A percentile compares a stretch with the other conserved stretches of the same genome.
Evolutionary conservation across 352 stramenopile species (phyloP).

Genomic region (Globisporangium spiculum): DNA sequence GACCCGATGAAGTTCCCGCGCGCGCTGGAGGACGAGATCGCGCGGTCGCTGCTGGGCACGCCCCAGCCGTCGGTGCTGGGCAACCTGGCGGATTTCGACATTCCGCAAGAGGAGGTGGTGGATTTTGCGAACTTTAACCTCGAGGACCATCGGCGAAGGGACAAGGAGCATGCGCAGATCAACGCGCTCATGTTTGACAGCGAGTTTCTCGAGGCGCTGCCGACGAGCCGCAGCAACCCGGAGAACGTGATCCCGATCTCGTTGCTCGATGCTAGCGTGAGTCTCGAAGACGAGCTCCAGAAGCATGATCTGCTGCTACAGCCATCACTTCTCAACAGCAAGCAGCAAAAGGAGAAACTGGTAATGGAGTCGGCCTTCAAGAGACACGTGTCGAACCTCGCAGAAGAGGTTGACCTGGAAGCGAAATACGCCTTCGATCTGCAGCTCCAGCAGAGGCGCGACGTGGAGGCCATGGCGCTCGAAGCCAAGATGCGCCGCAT

Average conservation of each 20-base stretch:
- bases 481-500: conserved; percentile 44
- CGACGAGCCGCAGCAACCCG: conserved; percentile 44
- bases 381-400: conserved; percentile 47
- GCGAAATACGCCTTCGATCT: conserved; percentile 53
- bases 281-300: conserved; percentile 55
- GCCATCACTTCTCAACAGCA: conserved; percentile 27
- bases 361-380: conserved; percentile 66
- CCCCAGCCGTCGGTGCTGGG: conserved; percentile 38
- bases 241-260: conserved; percentile 44
- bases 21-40: conserved; percentile 51
- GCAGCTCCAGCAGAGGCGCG: conserved; percentile 52
- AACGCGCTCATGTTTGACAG: conserved; percentile 28
- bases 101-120: conserved; percentile 35
- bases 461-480: conserved; percentile 48
- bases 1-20: conserved; percentile 61
- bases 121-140: conserved; percentile 26
- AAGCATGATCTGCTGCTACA: conserved; percentile 35
- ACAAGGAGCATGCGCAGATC: conserved; percentile 17
- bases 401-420: conserved; percentile 53
- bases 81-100: conserved; percentile 61
- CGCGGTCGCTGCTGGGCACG: conserved; percentile 52
- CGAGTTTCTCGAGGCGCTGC: conserved; percentile 37
- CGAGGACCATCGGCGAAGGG: conserved; percentile 15
- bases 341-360: conserved; percentile 18
- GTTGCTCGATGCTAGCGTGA: conserved; percentile 14